Base-by-base conservation (phyloP, 108 stramenopile genomes). In the Nannochloropsis gaditana region DNA sequence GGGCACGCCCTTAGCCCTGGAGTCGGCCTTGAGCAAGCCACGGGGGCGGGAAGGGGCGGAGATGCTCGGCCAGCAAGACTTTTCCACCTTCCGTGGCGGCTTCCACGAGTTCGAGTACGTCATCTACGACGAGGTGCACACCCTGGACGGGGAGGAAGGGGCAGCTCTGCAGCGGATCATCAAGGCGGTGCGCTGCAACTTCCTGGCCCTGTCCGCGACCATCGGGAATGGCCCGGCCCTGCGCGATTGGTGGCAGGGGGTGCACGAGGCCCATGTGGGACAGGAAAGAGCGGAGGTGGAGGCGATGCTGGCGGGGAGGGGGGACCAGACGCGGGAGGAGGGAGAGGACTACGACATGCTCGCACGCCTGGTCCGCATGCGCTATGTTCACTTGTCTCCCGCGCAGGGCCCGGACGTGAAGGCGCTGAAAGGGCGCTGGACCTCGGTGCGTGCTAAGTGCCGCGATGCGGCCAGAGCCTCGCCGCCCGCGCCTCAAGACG, bases 81-180 rank as follows among this genome's bases (percentile, higher is more conserved):
- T 95, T 88, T 95, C 94, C 91, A 94, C 96, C 83, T 92, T 97
- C 79, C 95, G 97, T 86, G 97, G 97, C 79, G 99, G 97, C 17
- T 99, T 95, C 93, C 59, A 73, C n/a, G 96, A 97, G 88, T 99
- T 98, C 87, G 95, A 98, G 80, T 99, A 97, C 89, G 93, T 96
- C 45, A 96, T 99, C 17, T 93, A 96, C 82, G 99, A 99, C 91
- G 99, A 99, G 90, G 96, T 99, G 44, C 98, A 99, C 89, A 96
- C 96, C 50, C 91, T 99, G 80, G 96, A 99, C 88, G 96, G 97
- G 45, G 96, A 96, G 9, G 98, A 99, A 87, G 98, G 98, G 59
- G 96, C 89, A 89, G 96, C 98, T 5, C 92, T 99, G 41, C 98
- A 99, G 91, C 91, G 98, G 82, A 92, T 99, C 85, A 97, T 99